Evolutionary conservation across 768 basidiomycete genomes (phyloP), one percentile per base, ranked within the genome.

Genomic region (Lentinula sp.): DNA sequence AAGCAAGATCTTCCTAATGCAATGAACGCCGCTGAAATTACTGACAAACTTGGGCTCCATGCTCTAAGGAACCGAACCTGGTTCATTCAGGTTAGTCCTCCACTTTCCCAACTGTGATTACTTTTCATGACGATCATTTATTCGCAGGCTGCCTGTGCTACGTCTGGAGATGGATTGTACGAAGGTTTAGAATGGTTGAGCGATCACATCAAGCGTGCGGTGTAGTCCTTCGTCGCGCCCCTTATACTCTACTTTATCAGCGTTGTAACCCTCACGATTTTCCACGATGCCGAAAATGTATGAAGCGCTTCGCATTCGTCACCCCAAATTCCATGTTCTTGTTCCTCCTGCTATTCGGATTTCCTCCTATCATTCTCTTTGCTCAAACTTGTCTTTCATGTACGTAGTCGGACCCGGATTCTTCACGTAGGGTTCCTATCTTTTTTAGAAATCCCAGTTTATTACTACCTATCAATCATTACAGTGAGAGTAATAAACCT

Each of bases 1-100:
- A 99, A 99, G 81, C 97, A 99, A 79, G 97, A 99, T 86, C 79
- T 99, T 72, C 97, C 97, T 66, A 98, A 99, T 73, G 97, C 96
- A 66, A 98, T 98, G 95, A 96, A 95, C 72, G 96, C 96, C 45
- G 91, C 95, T 65, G 97, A 99, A 77, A 97, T 99, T 71, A 98
- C 97, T 62, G 97, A 99, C 79, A 98, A 98, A 77, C 93, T 99
- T 68, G 96, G 97, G 64, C 90, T 99, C 57, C 96, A 98, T 72
- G 92, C 93, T 57, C 87, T 99, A 69, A 89, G 95, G 73, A 92
- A 98, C 81, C 83, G 97, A 78, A 93, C 91, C 64, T 99, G 97
- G 97, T 96, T 93, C 75, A 96, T 98, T 67, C 92, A 94, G 85
- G 92, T 90, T 61, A 66, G 86, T 77, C 50, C 28, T 46, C 46